Evolutionary conservation across 192 early-diverging fungal genomes (phyloP).

Genomic region (Linnemannia exigua): DNA sequence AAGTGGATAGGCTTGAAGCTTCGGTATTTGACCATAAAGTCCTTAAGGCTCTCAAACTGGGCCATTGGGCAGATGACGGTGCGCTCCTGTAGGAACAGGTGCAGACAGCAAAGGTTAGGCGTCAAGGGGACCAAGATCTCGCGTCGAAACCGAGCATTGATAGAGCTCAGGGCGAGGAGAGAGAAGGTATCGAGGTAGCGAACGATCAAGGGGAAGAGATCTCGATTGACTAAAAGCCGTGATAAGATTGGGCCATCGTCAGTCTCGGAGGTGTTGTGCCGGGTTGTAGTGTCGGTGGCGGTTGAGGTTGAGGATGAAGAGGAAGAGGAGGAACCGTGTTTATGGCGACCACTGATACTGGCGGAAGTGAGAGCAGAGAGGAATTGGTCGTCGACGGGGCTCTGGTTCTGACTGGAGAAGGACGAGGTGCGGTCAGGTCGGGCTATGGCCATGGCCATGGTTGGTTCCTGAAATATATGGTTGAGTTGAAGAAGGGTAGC

Average conservation of each 20-base stretch:
- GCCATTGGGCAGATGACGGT: slow-evolving; percentile 49
- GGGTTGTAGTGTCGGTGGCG: neutral
- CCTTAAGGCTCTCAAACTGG: slow-evolving; percentile 51
- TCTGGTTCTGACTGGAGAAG: slow-evolving; percentile 23
- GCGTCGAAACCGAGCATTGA: slow-evolving; percentile 27
- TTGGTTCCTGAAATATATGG: slow-evolving; percentile 3
- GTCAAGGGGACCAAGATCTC: slow-evolving; percentile 43
- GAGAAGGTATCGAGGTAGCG: slow-evolving; percentile 37
- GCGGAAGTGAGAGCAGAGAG: neutral
- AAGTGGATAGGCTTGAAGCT: slow-evolving; percentile 46
- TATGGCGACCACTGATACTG: neutral
- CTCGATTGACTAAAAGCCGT: slow-evolving; percentile 26
- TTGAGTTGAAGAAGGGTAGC: neutral
- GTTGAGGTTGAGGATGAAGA: slow-evolving; percentile 28
- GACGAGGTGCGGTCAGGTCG: slow-evolving; percentile 22
- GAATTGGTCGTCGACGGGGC: slow-evolving; percentile 13
- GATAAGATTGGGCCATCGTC: slow-evolving; percentile 28
- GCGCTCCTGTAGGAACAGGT: slow-evolving; percentile 31
- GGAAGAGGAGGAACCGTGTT: neutral
- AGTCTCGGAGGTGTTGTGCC: neutral
- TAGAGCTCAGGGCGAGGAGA: slow-evolving; percentile 22
- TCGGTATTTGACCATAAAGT: slow-evolving; percentile 53
- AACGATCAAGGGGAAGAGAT: slow-evolving; percentile 41
- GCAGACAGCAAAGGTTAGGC: slow-evolving; percentile 35
- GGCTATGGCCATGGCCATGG: slow-evolving; percentile 47